These are phyloP conservation scores for Daldinia sp. DNA, from an alignment of 2,329 filamentous ascomycete genomes.

Conservation along the genomic window DNA sequence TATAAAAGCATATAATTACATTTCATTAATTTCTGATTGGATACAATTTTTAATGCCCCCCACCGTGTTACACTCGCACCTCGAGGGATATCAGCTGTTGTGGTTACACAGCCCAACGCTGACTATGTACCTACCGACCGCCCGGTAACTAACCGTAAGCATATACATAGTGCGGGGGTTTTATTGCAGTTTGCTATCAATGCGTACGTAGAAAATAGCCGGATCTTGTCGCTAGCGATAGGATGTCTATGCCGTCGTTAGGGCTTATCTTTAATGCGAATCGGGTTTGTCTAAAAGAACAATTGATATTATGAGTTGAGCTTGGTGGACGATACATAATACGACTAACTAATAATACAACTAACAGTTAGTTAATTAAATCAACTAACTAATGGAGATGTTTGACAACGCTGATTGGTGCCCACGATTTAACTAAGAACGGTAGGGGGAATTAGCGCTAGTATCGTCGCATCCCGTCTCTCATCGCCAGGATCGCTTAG, in stretches of 20 bases:
- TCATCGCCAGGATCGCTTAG: neutral
- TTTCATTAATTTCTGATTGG: too few species aligned
- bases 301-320: too few species aligned
- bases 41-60: too few species aligned
- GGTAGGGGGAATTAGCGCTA: constrained; percentile 12
- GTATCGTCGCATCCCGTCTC: constrained; percentile 13
- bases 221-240: neutral
- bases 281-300: too few species aligned
- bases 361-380: too few species aligned
- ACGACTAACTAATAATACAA: too few species aligned
- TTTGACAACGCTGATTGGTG: constrained; percentile 28
- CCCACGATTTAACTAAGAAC: constrained; percentile 23
- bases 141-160: neutral
- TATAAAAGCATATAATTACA: too few species aligned
- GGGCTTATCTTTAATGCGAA: too few species aligned
- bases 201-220: neutral
- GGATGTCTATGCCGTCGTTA: neutral
- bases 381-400: neutral
- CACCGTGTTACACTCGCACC: too few species aligned
- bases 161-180: too few species aligned
- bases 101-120: neutral
- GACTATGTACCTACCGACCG: neutral
- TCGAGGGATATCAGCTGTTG: neutral
- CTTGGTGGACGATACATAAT: too few species aligned
- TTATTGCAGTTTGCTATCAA: too few species aligned